These are phyloP conservation scores for Rhizoclosmatium globosum DNA, from an alignment of 192 early-diverging fungal genomes.

Conservation along the genomic window DNA sequence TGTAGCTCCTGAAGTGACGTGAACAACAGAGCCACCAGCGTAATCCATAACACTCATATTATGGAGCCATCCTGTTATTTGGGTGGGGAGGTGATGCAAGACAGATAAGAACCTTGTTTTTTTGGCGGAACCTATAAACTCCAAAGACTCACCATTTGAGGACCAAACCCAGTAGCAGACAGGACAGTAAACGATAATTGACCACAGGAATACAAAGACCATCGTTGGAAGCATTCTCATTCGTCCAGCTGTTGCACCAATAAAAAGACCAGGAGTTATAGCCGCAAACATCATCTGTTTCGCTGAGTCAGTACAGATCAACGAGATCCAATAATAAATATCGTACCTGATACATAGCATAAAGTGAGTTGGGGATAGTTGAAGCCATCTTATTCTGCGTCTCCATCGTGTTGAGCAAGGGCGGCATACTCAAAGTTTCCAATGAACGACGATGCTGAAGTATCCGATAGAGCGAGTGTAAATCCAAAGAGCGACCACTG, in stretches of 20 bases:
- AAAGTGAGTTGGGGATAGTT: neutral
- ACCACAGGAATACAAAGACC: conserved; percentile 83
- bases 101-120: neutral
- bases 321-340: conserved; percentile 52
- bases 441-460: conserved; percentile 60
- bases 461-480: conserved; percentile 31
- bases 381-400: neutral
- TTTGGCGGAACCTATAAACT: neutral
- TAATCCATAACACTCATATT: conserved; percentile 21
- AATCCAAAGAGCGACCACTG: conserved; percentile 88
- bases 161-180: conserved; percentile 26
- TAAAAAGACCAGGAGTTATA: conserved; percentile 85
- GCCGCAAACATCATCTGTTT: conserved; percentile 91
- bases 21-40: conserved; percentile 31
- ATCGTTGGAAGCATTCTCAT: conserved; percentile 83
- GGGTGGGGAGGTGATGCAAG: neutral
- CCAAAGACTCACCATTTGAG: neutral
- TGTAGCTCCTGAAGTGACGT: conserved; percentile 17
- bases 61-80: neutral
- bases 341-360: conserved; percentile 1
- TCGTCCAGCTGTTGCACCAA: conserved; percentile 89
- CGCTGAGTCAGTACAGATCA: conserved; percentile 56
- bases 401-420: conserved; percentile 58
- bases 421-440: conserved; percentile 84
- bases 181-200: conserved; percentile 78